Evolutionary conservation across 306 rosid genomes (phyloP), one percentile per base, ranked within the genome.

Genomic region (Acacia crassicarpa): DNA sequence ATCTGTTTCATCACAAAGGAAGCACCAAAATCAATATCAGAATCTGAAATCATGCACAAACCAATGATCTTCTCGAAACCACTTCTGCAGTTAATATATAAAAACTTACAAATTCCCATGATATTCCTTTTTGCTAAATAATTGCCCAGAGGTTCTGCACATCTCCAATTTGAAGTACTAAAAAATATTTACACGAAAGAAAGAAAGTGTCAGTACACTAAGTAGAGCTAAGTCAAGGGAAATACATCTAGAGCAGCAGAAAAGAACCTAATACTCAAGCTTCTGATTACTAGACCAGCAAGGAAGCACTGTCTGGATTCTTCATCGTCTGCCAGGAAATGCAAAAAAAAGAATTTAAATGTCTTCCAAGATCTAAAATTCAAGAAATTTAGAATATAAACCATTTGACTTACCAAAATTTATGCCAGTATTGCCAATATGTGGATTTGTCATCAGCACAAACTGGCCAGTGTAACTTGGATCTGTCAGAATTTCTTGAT

Each of bases 401-500:
- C 11, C 49, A 40, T 40, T 38, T 63, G 11, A 63, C 41, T 13
- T 15, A 63, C 69, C 69, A 63, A 63, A 63, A 63, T 63, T 63
- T 27, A 63, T 0, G 22, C 69, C 69, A 30, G 69, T 63, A 27
- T 63, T 93, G 85, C 99, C 99, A 58, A 95, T 95, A 22, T 93
- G 99, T 0, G 99, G 99, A 86, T 89, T 96, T 65, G 98, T 92
- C 98, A 96, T 96, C 30, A 93, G 84, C 66, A 96, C 98, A 87
- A 93, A 93, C 83, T 96, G 98, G 4, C 98, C 99, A 78, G 98
- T 94, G 84, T 95, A 95, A 81, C 98, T 95, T 62, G 99, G 99
- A 83, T 95, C 98, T 0, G 99, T 95, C 67, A 95, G 85, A 85
- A 95, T 95, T 80, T 95, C 99, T 82, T 95, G 99, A 88, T 95